A percentile compares a stretch with the other conserved stretches of the same genome.
These are phyloP conservation scores for Neospermospora avenae DNA, from an alignment of 2,329 filamentous ascomycete species.

Conservation along the genomic window DNA sequence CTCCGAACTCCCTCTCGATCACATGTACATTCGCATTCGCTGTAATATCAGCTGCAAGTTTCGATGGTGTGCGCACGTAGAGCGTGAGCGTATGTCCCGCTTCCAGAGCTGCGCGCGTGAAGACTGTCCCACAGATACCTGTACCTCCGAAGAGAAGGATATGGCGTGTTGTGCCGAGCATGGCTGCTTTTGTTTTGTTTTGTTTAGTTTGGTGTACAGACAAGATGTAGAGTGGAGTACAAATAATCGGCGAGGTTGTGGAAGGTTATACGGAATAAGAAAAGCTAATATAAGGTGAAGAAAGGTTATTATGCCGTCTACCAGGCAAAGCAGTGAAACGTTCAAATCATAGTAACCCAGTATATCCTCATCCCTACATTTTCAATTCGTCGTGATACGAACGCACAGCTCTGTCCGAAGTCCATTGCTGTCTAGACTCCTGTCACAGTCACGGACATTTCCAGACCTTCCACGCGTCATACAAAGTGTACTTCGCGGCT, in stretches of 20 bases:
- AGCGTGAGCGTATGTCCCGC: constrained; percentile 25
- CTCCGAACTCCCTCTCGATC: constrained; percentile 24
- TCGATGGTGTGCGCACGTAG: constrained; percentile 28
- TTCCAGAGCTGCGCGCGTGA: constrained; percentile 26
- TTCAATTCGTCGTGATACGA: too few relatives aligned
- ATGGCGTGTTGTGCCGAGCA: constrained; percentile 15
- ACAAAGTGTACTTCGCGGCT: background rate
- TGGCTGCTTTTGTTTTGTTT: background rate
- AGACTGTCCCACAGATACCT: constrained; percentile 26
- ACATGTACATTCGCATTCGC: constrained; percentile 20
- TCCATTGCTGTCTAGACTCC: background rate
- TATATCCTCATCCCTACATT: background rate
- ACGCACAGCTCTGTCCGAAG: too few relatives aligned
- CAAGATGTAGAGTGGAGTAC: too few relatives aligned
- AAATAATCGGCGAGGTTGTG: too few relatives aligned
- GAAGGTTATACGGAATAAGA: too few relatives aligned
- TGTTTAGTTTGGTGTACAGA: too few relatives aligned
- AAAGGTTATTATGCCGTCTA: background rate
- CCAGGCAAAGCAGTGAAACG: background rate
- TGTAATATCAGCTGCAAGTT: constrained; percentile 26
- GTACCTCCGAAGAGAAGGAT: constrained; percentile 28
- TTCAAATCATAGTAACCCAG: background rate
- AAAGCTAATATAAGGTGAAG: background rate
- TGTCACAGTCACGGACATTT: too few relatives aligned
- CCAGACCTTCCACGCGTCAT: constrained; percentile 1